Evolutionary conservation across 768 basidiomycete species (phyloP), one percentile per base, ranked within the genome.

Genomic region (Nevesoporus exiguus): DNA sequence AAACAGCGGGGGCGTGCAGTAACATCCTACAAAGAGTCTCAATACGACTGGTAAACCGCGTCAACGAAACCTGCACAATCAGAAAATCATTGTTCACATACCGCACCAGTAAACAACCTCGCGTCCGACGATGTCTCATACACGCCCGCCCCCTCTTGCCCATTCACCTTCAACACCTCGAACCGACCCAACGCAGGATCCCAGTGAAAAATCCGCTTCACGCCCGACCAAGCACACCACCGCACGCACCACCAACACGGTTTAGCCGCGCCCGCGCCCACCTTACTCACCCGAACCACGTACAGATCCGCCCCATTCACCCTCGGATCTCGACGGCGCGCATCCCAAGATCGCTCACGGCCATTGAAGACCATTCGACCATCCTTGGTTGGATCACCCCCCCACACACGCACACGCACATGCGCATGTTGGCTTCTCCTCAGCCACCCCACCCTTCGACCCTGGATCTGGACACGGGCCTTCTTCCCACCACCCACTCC

Each of bases 181-280:
- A 53, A 53, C 17, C 39, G 39, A 7, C 46, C 39, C 37, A 34
- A 6, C 46, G 3, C 39, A 30, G 39, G 52, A 53, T 34, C 41
- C 47, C 47, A 43, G 27, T 49, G 41, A 49, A 54, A 54, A 7
- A 36, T 36, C n/a, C 40, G 46, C 46, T 34, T 47, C 37, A 47
- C 45, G 11, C 52, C 52, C 27, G 52, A 52, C 52, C 52, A 47
- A 17, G 37, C 36, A n/a, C 43, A 52, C 43, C 51, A 46, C 27
- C 34, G 45, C 30, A 52, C 51, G 19, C 51, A 45, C 29, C 51
- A 36, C 51, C 36, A 52, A 40, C 51, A 52, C 34, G 51, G 45
- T 25, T 33, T 53, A 5, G 46, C 46, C 34, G 40, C 46, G 7
- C 45, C 30, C 30, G 30, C 29, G 5, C 25, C 49, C 7, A 14